Evolutionary conservation across 257 asterid species (phyloP).

Genomic region (Haberlea rhodopensis): DNA sequence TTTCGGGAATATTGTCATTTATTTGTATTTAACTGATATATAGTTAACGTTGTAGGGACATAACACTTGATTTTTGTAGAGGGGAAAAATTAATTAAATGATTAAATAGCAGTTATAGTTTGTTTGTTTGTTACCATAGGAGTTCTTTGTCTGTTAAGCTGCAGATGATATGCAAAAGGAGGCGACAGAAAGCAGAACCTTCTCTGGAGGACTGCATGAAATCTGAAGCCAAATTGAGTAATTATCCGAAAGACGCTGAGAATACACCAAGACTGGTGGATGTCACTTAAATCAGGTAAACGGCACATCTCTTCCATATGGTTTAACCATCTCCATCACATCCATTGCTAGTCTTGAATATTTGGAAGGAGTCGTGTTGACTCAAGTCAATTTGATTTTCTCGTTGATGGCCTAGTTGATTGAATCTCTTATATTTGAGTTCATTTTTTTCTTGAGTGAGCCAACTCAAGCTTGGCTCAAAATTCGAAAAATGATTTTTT

Average conservation of each 20-base stretch:
- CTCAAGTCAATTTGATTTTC: too few relatives aligned
- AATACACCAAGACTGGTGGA: background rate
- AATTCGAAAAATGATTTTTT: background rate
- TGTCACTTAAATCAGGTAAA: background rate
- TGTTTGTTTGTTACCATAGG: background rate
- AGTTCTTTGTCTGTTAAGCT: background rate
- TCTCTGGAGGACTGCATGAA: background rate
- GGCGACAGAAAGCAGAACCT: background rate
- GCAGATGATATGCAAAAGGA: background rate
- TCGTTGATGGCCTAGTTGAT: too few relatives aligned
- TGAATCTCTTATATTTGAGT: background rate
- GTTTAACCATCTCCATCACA: background rate
- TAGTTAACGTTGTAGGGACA: background rate
- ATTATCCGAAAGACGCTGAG: background rate
- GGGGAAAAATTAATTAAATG: background rate
- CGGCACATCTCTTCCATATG: background rate
- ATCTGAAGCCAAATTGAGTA: background rate
- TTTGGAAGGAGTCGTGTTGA: too few relatives aligned
- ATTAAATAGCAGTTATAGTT: background rate
- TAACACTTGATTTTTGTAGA: slow-evolving; percentile 1
- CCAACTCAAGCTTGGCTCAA: background rate
- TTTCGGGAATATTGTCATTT: slow-evolving; percentile 14
- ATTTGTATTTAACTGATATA: slow-evolving; percentile 4
- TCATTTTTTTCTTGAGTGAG: background rate
- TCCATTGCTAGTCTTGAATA: background rate